phyloP scores from a whole-genome alignment of 2,329 filamentous ascomycete species.

The Dothideomycetes sp. region DNA sequence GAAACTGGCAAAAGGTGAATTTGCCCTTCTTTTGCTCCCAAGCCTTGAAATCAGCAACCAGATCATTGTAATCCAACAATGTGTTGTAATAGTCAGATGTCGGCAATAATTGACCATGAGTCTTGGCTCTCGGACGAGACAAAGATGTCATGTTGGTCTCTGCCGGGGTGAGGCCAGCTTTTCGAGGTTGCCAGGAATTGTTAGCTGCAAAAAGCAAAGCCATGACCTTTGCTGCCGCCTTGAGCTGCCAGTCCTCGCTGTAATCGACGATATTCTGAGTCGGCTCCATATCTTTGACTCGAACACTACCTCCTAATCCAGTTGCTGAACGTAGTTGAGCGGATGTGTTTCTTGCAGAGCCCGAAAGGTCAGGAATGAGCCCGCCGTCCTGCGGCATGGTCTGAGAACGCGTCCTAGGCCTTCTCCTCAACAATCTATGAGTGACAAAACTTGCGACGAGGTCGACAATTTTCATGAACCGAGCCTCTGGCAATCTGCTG shows the following conservation, averaged over 20 bases:
- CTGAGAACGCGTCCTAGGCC: conserved; percentile 52
- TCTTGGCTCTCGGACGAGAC: conserved; percentile 31
- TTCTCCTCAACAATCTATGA: conserved; percentile 63
- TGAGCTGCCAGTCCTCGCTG: conserved; percentile 81
- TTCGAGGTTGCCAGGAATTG: conserved; percentile 34
- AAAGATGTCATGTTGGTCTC: conserved; percentile 7
- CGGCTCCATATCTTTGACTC: conserved; percentile 40
- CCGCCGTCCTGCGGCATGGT: conserved; percentile 52
- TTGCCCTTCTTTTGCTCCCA: conserved; percentile 68
- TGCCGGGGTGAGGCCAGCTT: conserved; percentile 4
- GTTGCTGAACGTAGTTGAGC: conserved; percentile 72
- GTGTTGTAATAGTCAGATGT: conserved; percentile 84
- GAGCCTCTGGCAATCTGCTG: conserved; percentile 53
- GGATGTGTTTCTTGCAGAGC: conserved; percentile 48
- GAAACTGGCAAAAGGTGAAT: conserved; percentile 86
- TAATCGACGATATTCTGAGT: conserved; percentile 51
- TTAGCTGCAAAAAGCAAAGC: conserved; percentile 76
- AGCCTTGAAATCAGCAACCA: conserved; percentile 74
- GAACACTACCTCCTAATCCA: conserved; percentile 39
- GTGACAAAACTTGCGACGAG: conserved; percentile 69
- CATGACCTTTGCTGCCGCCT: conserved; percentile 68
- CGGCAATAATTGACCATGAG: conserved; percentile 57
- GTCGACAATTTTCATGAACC: conserved; percentile 66
- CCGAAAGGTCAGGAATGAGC: conserved; percentile 62
- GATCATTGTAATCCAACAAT: conserved; percentile 73